Conservation (phyloP, 2,329 filamentous ascomycete genomes). For the Venturia effusa region DNA sequence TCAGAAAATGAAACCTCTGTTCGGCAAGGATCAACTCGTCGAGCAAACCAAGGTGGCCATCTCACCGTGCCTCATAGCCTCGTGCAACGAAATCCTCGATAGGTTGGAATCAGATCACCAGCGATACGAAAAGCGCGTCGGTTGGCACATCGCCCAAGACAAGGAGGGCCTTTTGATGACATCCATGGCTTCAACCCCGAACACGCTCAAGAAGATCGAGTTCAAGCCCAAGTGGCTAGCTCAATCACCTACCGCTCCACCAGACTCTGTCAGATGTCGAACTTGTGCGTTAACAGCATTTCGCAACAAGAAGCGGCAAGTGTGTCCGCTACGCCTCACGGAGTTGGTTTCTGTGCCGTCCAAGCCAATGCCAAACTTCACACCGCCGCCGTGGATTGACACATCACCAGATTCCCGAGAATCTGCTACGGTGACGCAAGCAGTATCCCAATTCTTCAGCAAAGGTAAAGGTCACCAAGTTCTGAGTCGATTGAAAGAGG, state of each 20-base stretch:
- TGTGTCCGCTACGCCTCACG: slow-evolving; percentile 6
- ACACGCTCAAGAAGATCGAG: slow-evolving; percentile 36
- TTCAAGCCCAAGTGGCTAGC: slow-evolving; percentile 80
- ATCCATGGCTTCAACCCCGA: slow-evolving; percentile 50
- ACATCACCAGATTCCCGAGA: background rate
- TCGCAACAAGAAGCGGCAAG: slow-evolving; percentile 15
- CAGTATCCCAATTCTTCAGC: background rate
- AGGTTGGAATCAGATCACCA: slow-evolving; percentile 41
- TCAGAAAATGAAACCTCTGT: slow-evolving; percentile 22
- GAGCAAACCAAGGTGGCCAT: slow-evolving; percentile 44
- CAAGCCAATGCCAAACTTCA: background rate
- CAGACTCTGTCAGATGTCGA: slow-evolving; percentile 53
- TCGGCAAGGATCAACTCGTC: slow-evolving; percentile 28
- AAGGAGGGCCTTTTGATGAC: slow-evolving; percentile 61
- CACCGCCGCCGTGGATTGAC: background rate
- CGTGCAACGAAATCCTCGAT: slow-evolving; percentile 24
- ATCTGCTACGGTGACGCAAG: background rate
- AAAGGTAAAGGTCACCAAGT: background rate
- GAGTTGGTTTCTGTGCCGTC: background rate
- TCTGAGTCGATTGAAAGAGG: background rate
- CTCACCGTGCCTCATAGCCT: slow-evolving; percentile 31
- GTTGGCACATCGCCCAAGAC: slow-evolving; percentile 40
- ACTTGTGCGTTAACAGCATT: slow-evolving; percentile 54
- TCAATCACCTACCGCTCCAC: slow-evolving; percentile 63
- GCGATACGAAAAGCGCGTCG: slow-evolving; percentile 39